Evolutionary conservation across 176 grass and related monocot species (phyloP), one percentile per base, ranked within the genome.

Genomic region (Aechmea fasciata): DNA sequence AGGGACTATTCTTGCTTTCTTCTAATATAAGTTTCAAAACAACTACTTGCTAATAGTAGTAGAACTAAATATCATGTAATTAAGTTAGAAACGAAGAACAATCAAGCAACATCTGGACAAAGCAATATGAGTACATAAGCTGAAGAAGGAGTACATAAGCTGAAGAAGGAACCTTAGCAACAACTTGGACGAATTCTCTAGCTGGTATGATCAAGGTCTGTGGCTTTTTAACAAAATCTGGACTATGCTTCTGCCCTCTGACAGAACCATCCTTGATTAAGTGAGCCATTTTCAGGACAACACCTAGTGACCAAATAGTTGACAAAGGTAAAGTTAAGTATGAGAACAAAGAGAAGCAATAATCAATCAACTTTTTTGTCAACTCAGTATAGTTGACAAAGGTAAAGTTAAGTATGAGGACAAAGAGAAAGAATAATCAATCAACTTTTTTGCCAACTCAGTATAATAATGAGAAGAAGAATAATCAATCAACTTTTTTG

Each of bases 271-370:
- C 89, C 75, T 99, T 99, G 24, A 75, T 72, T 7, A 83, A 50
- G 50, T 88, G 95, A 77, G 95, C 95, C 95, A 99, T 99, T 88
- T 99, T 85, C 81, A 99, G 80, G 65, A 91, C 57, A 71, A 99
- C 73, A 57, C 87, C 95, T 99, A 62, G 71, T 73, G 29, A 17
- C 13, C 62, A 70, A 15, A 79, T 55, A 52, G 11, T 85, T 19
- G 18, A 20, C 47, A 57, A 18, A 73, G 33, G 70, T 52, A 66
- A 0, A 82, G 13, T 70, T 26, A 41, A 61, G 7, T 10, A 10
- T 61, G 13, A 61, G 20, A 19, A 61, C 17, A 61, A 18, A 18
- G 9, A 15, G 20, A 9, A 61, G 7, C 3, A 61, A 10, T 18
- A 15, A 61, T 10, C 15, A 10, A 18, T 61, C 20, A 6, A 18